Evolutionary conservation across 441 rosid genomes (phyloP), one percentile per base, ranked within the genome.

Genomic region (Pelargonium myrrhifolium): DNA sequence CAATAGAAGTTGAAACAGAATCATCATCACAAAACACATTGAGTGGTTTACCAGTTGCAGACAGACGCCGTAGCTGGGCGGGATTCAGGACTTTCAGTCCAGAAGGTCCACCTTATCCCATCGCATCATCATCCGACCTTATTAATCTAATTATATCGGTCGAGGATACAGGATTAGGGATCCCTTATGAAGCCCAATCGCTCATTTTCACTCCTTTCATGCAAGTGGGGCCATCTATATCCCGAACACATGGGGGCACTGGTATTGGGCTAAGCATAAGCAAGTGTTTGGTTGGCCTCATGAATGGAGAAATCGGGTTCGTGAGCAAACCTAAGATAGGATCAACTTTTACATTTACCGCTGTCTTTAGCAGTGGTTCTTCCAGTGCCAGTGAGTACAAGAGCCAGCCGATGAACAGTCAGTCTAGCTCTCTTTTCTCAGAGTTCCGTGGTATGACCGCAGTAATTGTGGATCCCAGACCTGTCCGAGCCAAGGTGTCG

Each of bases 161-260:
- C 62, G 97, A 93, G 77, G 99, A 93, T 74, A 93, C 99, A 22
- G 97, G 99, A 9, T 84, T 86, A 3, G 97, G 97, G 55, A 93
- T 93, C 77, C 92, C 87, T 55, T 26, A 66, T 10, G 96, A 88
- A 4, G 96, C 95, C 56, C 96, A 93, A 60, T 72, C 68, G 68
- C 85, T 85, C 12, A 91, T 93, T 74, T 93, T 93, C 82, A 89
- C 92, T 7, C 99, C 96, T 66, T 93, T 93, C 73, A 82, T 93
- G 89, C 99, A 93, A 80, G 99, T 95, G 10, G 99, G 91, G 68
- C 91, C 97, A 70, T 93, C 99, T 64, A 93, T 96, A 20, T 93
- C 99, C 9, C 86, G 99, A 61, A 89, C 89, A 17, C 83, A 93
- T 77, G 99, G 97, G 66, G 96, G 99, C 24, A 93, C 99, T 26